phyloP scores from a whole-genome alignment of 371 early-diverging fungal genomes.

The Cladochytrium tenue region DNA sequence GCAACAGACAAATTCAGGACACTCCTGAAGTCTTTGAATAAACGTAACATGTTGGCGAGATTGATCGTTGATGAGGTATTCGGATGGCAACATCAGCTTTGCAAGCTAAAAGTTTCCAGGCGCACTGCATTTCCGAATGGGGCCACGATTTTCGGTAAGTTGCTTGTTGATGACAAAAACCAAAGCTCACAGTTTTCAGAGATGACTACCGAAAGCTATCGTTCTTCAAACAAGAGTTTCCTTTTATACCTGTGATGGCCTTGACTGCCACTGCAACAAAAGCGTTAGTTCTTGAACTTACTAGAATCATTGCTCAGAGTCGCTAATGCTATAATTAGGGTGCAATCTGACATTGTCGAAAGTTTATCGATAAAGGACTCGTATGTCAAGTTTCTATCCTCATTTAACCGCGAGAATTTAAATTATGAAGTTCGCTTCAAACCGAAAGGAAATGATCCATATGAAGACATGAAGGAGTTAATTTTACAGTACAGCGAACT shows the following conservation, averaged over 20 bases:
- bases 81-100: background rate
- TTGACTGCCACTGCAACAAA: constrained; percentile 51
- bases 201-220: constrained; percentile 38
- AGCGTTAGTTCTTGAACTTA: constrained; percentile 10
- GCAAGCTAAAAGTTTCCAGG: constrained; percentile 16
- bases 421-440: constrained; percentile 46
- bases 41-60: constrained; percentile 29
- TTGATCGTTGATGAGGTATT: constrained; percentile 49
- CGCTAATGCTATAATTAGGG: constrained; percentile 19
- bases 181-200: constrained; percentile 11
- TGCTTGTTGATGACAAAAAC: background rate
- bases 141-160: constrained; percentile 45
- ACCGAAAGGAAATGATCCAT: constrained; percentile 27
- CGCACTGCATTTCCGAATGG: constrained; percentile 56
- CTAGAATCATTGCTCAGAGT: background rate
- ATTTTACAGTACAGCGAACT: constrained; percentile 12
- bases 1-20: constrained; percentile 38
- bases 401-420: constrained; percentile 46
- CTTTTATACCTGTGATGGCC: constrained; percentile 39
- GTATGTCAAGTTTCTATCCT: constrained; percentile 25
- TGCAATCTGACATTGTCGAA: constrained; percentile 37
- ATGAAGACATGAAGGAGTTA: constrained; percentile 24
- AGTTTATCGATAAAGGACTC: constrained; percentile 26
- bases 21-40: constrained; percentile 22
- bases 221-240: constrained; percentile 35